phyloP scores from a whole-genome alignment of 1,139 yeast genomes.

The Blastobotrys serpentis region DNA sequence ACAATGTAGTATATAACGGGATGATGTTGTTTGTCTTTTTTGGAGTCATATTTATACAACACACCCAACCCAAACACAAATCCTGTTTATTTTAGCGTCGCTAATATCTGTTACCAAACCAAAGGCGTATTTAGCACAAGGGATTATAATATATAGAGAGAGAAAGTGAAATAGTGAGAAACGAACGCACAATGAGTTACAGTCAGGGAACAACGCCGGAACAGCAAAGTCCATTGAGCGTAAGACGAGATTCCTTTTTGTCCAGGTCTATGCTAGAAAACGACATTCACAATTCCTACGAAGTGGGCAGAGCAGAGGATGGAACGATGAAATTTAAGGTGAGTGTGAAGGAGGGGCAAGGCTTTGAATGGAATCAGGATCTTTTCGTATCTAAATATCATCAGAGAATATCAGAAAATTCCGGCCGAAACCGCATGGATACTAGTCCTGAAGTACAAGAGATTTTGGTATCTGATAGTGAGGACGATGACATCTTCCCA shows the following conservation, averaged over 20 bases:
- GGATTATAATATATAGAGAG: neutral
- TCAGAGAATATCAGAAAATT: slow-evolving; percentile 33
- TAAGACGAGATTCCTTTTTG: slow-evolving; percentile 44
- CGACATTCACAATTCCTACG: slow-evolving; percentile 61
- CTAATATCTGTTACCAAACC: too few relatives aligned
- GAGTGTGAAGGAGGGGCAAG: slow-evolving; percentile 64
- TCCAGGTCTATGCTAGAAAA: slow-evolving; percentile 60
- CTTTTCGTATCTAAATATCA: slow-evolving; percentile 67
- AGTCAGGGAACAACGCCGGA: slow-evolving; percentile 2
- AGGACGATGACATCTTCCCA: slow-evolving; percentile 28
- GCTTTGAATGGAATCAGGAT: slow-evolving; percentile 73
- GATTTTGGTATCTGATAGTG: slow-evolving; percentile 14
- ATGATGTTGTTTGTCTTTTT: too few relatives aligned
- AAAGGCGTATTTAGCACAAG: too few relatives aligned
- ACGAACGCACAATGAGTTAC: slow-evolving; percentile 1
- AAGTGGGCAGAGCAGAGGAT: slow-evolving; percentile 38
- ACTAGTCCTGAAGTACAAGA: slow-evolving; percentile 10
- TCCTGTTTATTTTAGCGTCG: too few relatives aligned
- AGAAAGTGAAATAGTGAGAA: slow-evolving; percentile 4
- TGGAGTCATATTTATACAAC: too few relatives aligned
- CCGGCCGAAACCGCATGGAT: neutral
- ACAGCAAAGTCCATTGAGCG: slow-evolving; percentile 12
- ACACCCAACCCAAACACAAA: neutral
- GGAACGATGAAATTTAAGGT: slow-evolving; percentile 35
- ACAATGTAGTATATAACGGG: too few relatives aligned